phyloP scores from a whole-genome alignment of 352 stramenopile species.

The Globisporangium alternatum region DNA sequence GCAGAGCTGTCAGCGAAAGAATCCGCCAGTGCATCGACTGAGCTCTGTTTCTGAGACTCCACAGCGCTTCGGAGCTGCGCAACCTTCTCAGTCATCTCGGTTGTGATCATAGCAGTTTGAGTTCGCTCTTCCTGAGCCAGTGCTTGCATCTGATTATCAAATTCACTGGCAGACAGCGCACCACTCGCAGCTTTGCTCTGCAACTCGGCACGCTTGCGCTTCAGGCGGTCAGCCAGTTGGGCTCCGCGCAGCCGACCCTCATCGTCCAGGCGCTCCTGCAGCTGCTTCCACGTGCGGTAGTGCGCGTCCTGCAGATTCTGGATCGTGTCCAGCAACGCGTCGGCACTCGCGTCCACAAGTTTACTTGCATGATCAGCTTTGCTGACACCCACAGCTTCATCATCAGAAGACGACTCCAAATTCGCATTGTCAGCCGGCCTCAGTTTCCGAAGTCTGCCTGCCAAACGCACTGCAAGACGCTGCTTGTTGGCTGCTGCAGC shows the following conservation, averaged over 20 bases:
- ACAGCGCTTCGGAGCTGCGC: conserved; percentile 18
- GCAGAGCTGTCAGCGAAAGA: conserved; percentile 14
- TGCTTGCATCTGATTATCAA: not conserved
- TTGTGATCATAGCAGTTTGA: conserved; percentile 18
- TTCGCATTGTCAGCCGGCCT: too few relatives aligned
- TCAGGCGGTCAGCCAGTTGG: conserved; percentile 30
- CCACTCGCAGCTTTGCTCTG: conserved; percentile 10
- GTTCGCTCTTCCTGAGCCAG: conserved; percentile 24
- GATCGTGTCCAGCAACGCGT: conserved; percentile 24
- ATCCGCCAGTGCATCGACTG: conserved; percentile 17
- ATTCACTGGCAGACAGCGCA: conserved; percentile 6
- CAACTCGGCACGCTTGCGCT: conserved; percentile 29
- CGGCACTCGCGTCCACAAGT: not conserved
- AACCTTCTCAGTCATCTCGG: conserved; percentile 14
- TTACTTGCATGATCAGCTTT: not conserved
- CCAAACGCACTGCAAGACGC: conserved; percentile 9
- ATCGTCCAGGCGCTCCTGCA: conserved; percentile 28
- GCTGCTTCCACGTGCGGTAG: conserved; percentile 26
- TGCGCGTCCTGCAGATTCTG: conserved; percentile 32
- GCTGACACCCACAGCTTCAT: not conserved
- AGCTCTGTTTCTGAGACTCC: conserved; percentile 14
- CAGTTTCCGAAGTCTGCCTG: not conserved
- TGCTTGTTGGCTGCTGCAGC: conserved; percentile 8
- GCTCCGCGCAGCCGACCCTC: conserved; percentile 31
- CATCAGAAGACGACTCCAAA: not conserved